Base-by-base conservation (phyloP, 148 eudicot species). In the Arbutus unedo region DNA sequence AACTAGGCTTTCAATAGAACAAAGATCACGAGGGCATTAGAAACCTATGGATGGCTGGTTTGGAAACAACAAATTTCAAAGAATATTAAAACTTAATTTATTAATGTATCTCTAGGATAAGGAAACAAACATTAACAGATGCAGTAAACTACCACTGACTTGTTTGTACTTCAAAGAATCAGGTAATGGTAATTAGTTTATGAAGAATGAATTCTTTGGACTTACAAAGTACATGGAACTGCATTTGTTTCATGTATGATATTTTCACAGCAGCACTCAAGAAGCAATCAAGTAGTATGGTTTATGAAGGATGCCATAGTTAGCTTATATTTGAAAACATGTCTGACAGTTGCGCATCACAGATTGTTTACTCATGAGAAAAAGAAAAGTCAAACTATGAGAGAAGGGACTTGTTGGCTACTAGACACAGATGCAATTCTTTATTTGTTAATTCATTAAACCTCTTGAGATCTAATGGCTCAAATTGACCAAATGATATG, bases 131-230 rank as follows among this genome's bases (percentile, higher is more conserved):
- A 1, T 25, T 51, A 50, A 5, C 55, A 48, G 5, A 50, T 68
- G 53, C 10, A 80, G 51, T 54, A 81, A 54, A 81, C 48, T 18
- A 45, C 51, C 44, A 70, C 31, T 41, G 48, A 71, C 51, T 72
- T 81, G 41, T 70, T 56, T 64, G 11, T 51, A 72, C 19, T 55
- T 71, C 21, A 66, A 44, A 44, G 49, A 45, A 60, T 57, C 19
- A 49, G 16, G 78, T 51, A 43, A 49, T 75, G 59, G 38, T n/a
- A 51, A 48, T 50, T 41, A 47, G 14, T 73, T 21, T 21, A 11
- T 21, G 45, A 49, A 50, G 41, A 51, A 75, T 5, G 19, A 49
- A 76, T 76, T 59, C 14, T 76, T 76, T 50, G 78, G 43, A 76
- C 43, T 31, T 11, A 31, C 38, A 0, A 31, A 31, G 38, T 31